Conservation (phyloP, 805 yeast species). For the Torulaspora gathmanii region DNA sequence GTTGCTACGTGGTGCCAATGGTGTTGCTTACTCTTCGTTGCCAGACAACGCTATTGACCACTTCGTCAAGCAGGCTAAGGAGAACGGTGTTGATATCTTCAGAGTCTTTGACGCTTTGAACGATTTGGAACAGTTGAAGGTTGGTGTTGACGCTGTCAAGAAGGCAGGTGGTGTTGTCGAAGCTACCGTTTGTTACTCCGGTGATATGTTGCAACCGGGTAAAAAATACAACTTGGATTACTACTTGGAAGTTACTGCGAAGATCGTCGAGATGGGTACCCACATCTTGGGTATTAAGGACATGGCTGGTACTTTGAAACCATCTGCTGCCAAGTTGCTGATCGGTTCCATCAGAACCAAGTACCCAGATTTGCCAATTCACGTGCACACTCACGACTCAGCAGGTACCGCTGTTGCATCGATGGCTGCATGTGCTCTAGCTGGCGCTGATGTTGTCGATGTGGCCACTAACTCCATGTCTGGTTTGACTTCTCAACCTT, state of each 20-base stretch:
- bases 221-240: conserved; percentile 94
- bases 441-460: conserved; percentile 98
- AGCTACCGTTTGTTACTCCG: conserved; percentile 97
- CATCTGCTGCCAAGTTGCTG: conserved; percentile 81
- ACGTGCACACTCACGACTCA: conserved; percentile 98
- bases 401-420: conserved; percentile 99
- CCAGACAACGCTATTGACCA: conserved; percentile 99
- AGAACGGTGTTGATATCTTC: conserved; percentile 94
- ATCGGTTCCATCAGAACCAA: conserved; percentile 75
- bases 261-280: conserved; percentile 89
- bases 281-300: conserved; percentile 97
- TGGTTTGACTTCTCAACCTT: conserved; percentile 98
- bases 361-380: conserved; percentile 93
- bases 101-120: conserved; percentile 97
- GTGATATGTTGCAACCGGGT: conserved; percentile 94
- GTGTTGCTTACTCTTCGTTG: conserved; percentile 95
- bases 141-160: conserved; percentile 96
- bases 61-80: conserved; percentile 90
- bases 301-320: conserved; percentile 99
- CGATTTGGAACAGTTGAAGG: conserved; percentile 93
- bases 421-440: conserved; percentile 87
- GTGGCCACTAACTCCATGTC: conserved; percentile 97
- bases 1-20: conserved; percentile 98
- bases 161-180: conserved; percentile 99
- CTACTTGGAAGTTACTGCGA: conserved; percentile 74